Base-by-base conservation (phyloP, 768 basidiomycete genomes). In the Amanita molliuscula region DNA sequence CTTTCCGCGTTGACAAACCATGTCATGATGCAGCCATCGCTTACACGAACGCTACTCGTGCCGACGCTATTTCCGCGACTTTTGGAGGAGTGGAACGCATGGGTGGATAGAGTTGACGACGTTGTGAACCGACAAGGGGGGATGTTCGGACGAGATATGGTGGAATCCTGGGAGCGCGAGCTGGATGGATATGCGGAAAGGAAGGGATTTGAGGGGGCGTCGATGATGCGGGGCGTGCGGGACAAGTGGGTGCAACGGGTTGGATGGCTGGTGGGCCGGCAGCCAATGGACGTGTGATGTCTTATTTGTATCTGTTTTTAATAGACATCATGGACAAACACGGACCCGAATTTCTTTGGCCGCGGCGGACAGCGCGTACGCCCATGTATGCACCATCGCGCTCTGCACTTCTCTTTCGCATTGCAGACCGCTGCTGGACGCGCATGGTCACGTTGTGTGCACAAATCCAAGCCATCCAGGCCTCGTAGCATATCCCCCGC, bases 91-190 rank as follows among this genome's bases (percentile, higher is more conserved):
- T 91, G 89, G 88, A 75, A 68, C 45, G 79, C 78, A 11, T 92
- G 88, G 88, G 70, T 88, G 16, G 71, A 78, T 34, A 73, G 73
- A 42, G 73, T 92, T 26, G 85, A 89, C 56, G 68, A 76, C 7
- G 65, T 77, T 13, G 84, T 88, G 4, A 92, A 91, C 59, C 69
- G 65, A 11, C 72, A 83, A 53, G 85, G 79, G 4, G 80, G 85
- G 4, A 88, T 92, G 88, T 89, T 89, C 61, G 79, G 85, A 2
- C 73, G 70, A 31, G 87, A 89, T 53, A 76, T 74, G 7, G 86
- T 82, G 36, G 65, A 71, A 55, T 67, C 65, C 4, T 92, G 88
- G 88, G 81, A 82, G 58, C 72, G 77, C 36, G 74, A 69, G 6
- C 61, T 92, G 58, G 84, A 90, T 48, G 76, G 76, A 37, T 76